Percentiles rank a stretch among this genome's conserved stretches.
Evolutionary conservation across 2,329 filamentous ascomycete species (phyloP).

Genomic region (Ophiostoma perfectum): DNA sequence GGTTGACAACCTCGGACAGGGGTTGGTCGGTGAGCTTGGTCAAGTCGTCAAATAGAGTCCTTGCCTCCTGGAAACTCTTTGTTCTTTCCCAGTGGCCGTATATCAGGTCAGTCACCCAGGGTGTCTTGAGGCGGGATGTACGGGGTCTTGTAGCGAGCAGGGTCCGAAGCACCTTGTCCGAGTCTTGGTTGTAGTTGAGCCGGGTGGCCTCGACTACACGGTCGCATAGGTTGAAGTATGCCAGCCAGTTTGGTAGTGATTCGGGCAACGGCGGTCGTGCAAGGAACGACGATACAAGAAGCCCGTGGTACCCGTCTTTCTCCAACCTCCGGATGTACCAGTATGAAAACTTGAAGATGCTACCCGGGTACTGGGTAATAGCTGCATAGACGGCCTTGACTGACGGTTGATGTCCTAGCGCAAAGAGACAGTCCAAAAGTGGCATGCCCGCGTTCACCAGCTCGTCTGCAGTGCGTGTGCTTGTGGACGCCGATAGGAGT

Average conservation of each 20-base stretch:
- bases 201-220: slow-evolving; percentile 35
- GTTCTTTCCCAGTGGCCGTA: slow-evolving; percentile 35
- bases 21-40: not conserved
- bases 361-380: slow-evolving; percentile 27
- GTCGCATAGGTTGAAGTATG: slow-evolving; percentile 31
- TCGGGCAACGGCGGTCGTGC: slow-evolving; percentile 24
- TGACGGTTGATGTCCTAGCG: slow-evolving; percentile 11
- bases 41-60: slow-evolving; percentile 30
- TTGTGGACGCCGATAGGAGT: not conserved
- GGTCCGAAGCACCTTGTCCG: slow-evolving; percentile 31
- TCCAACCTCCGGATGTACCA: slow-evolving; percentile 34
- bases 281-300: slow-evolving; percentile 35
- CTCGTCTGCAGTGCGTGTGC: not conserved
- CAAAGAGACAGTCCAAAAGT: not conserved
- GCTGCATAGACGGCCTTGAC: slow-evolving; percentile 34
- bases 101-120: slow-evolving; percentile 38
- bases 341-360: slow-evolving; percentile 24
- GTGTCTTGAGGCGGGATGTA: slow-evolving; percentile 29
- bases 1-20: slow-evolving; percentile 30
- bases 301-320: slow-evolving; percentile 27
- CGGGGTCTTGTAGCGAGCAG: slow-evolving; percentile 29
- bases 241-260: slow-evolving; percentile 5
- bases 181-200: slow-evolving; percentile 29
- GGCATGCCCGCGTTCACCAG: not conserved
- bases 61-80: slow-evolving; percentile 29